Evolutionary conservation across 2,329 filamentous ascomycete species (phyloP).

Genomic region (Ambrosiella xylebori): DNA sequence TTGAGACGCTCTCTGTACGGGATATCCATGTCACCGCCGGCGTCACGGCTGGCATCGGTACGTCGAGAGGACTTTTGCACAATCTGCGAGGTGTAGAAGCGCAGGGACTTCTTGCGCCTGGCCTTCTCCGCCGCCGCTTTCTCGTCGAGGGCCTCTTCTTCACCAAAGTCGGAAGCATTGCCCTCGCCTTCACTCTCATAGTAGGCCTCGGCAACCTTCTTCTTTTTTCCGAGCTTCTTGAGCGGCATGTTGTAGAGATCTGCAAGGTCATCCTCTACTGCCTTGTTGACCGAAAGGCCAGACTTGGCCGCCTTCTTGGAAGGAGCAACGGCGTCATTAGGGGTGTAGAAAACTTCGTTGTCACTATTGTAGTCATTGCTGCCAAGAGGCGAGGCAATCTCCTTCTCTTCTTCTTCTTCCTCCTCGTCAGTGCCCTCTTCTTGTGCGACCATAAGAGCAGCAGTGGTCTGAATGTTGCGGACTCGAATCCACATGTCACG

Average conservation of each 20-base stretch:
- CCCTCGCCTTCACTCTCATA: constrained; percentile 26
- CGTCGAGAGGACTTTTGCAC: constrained; percentile 85
- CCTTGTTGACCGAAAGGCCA: constrained; percentile 33
- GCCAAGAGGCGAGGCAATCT: constrained; percentile 13
- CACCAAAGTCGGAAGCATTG: constrained; percentile 79
- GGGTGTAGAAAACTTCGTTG: constrained; percentile 15
- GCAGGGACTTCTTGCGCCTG: constrained; percentile 73
- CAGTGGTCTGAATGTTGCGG: constrained; percentile 42
- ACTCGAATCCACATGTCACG: constrained; percentile 65
- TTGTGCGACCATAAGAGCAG: constrained; percentile 15
- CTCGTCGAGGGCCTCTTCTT: constrained; percentile 64
- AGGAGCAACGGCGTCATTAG: constrained; percentile 16
- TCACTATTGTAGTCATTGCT: constrained; percentile 20
- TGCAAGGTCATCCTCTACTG: constrained; percentile 53
- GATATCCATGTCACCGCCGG: constrained; percentile 65
- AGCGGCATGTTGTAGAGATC: constrained; percentile 48
- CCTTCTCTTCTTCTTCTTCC: neutral
- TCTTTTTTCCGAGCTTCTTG: constrained; percentile 28
- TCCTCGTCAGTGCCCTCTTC: neutral
- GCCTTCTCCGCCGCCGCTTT: constrained; percentile 74
- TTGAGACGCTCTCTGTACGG: constrained; percentile 77
- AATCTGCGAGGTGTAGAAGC: constrained; percentile 97
- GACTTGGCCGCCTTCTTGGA: constrained; percentile 22
- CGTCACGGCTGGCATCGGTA: constrained; percentile 51
- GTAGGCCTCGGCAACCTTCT: constrained; percentile 25